These are phyloP conservation scores for Gaultheria prostrata DNA, from an alignment of 148 eudicot genomes.

Conservation along the genomic window DNA sequence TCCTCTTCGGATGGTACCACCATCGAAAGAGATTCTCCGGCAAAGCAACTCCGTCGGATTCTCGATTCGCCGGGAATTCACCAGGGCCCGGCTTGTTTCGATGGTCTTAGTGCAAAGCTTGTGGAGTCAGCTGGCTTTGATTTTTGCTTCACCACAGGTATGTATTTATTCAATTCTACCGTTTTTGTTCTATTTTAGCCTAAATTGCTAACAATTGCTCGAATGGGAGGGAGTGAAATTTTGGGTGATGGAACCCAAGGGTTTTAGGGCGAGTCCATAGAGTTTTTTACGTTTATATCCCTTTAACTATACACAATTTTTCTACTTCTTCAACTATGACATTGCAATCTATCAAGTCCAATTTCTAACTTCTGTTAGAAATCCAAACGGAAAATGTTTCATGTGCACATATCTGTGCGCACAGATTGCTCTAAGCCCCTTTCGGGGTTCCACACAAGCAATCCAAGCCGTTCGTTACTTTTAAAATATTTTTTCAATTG, in stretches of 20 bases:
- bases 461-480: too few relatives aligned
- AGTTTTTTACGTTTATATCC: too few relatives aligned
- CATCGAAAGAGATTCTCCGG: conserved; percentile 28
- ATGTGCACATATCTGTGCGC: too few relatives aligned
- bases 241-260: not conserved
- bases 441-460: too few relatives aligned
- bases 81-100: conserved; percentile 93
- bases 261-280: too few relatives aligned
- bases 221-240: not conserved
- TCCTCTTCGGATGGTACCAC: not conserved
- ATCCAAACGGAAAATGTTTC: too few relatives aligned
- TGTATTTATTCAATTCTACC: conserved; percentile 3
- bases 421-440: too few relatives aligned
- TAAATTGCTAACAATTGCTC: not conserved
- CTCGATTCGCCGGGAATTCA: conserved; percentile 67
- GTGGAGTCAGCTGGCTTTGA: conserved; percentile 68
- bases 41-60: conserved; percentile 49
- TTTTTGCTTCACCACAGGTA: conserved; percentile 85
- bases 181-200: not conserved
- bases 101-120: conserved; percentile 86
- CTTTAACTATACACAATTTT: too few relatives aligned
- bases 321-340: too few relatives aligned
- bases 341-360: too few relatives aligned
- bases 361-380: too few relatives aligned
- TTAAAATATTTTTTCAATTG: too few relatives aligned